A percentile compares a stretch with the other conserved stretches of the same genome.
phyloP scores from a whole-genome alignment of 306 rosid genomes.

The Luffa aegyptiaca region DNA sequence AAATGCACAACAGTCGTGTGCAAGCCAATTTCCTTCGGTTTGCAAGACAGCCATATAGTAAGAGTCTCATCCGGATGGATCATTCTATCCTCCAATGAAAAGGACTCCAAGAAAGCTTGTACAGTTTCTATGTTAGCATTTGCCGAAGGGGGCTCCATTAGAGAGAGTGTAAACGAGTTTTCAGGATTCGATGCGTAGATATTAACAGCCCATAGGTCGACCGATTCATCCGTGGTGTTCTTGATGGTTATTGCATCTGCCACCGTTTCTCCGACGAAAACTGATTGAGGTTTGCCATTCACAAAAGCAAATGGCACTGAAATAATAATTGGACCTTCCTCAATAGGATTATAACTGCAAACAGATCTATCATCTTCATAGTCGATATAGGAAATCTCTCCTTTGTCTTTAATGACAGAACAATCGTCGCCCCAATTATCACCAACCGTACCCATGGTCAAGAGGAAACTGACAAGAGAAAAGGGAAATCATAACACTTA shows the following conservation, averaged over 20 bases:
- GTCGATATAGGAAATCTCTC: conserved; percentile 70
- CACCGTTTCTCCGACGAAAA: conserved; percentile 38
- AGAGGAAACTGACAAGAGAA: conserved; percentile 16
- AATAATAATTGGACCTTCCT: conserved; percentile 42
- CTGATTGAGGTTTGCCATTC: conserved; percentile 59
- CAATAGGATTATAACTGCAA: conserved; percentile 40
- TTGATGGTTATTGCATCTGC: conserved; percentile 40
- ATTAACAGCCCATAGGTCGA: conserved; percentile 64
- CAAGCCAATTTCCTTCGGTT: conserved; percentile 70
- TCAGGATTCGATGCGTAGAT: conserved; percentile 72
- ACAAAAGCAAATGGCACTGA: conserved; percentile 66
- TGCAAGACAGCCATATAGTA: conserved; percentile 80
- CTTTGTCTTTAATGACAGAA: conserved; percentile 68
- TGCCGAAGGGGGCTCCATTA: conserved; percentile 54
- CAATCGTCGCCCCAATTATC: conserved; percentile 51
- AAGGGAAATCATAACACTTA: neutral
- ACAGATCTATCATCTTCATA: conserved; percentile 64
- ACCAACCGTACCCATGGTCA: conserved; percentile 42
- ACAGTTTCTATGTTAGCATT: conserved; percentile 25
- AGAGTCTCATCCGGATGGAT: conserved; percentile 64
- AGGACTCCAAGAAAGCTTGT: conserved; percentile 42
- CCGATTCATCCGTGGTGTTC: conserved; percentile 59
- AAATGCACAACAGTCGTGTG: conserved; percentile 53
- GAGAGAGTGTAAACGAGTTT: conserved; percentile 65
- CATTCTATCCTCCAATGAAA: conserved; percentile 63